Conservation (phyloP, 2,329 filamentous ascomycete species). For the Pseudofabraea citricarpa region DNA sequence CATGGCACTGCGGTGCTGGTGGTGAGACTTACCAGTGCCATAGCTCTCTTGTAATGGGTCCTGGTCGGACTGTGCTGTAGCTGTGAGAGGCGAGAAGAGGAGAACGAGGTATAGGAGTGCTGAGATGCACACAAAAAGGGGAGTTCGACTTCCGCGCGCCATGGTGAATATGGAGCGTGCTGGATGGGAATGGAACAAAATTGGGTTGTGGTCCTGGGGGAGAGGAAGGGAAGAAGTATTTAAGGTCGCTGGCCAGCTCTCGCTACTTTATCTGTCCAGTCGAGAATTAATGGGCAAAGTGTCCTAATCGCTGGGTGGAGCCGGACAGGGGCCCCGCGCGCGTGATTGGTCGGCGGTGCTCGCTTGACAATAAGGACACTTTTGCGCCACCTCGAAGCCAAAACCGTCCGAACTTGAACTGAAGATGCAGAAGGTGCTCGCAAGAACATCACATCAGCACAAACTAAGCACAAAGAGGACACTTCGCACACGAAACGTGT, state of each 20-base stretch:
- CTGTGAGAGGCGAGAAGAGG: constrained; percentile 76
- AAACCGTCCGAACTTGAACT: no score
- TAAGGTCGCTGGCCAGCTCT: background rate
- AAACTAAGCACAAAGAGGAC: no score
- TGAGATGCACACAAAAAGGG: constrained; percentile 77
- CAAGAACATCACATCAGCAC: no score
- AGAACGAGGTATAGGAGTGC: constrained; percentile 87
- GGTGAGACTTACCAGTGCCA: constrained; percentile 55
- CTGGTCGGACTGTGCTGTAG: constrained; percentile 67
- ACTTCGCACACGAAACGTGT: no score
- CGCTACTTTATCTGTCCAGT: background rate
- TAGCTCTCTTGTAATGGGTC: constrained; percentile 62
- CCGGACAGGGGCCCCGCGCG: no score
- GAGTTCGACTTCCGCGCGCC: constrained; percentile 58
- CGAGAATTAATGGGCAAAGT: no score
- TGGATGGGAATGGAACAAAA: constrained; percentile 2
- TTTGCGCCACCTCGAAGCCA: no score
- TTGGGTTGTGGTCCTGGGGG: constrained; percentile 8
- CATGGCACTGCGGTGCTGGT: background rate
- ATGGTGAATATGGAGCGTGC: constrained; percentile 36
- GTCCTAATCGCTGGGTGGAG: no score
- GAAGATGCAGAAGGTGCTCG: no score
- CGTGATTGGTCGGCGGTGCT: no score
- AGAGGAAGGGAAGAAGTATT: constrained; percentile 5
- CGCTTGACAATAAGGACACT: no score